Conservation (phyloP, 257 asterid genomes). For the Jacaranda copaia region DNA sequence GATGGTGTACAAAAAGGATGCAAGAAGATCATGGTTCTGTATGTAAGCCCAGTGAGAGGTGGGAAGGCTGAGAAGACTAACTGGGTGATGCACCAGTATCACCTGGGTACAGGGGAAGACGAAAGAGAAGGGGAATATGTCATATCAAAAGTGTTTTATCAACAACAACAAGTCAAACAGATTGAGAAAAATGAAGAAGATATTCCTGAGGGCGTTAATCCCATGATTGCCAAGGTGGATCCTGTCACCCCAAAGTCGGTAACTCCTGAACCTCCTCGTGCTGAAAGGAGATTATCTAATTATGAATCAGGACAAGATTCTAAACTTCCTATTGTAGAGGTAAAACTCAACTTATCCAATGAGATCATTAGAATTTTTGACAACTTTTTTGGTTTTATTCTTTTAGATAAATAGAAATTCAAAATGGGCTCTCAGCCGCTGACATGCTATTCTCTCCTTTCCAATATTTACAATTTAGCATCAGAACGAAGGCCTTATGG, state of each 20-base stretch:
- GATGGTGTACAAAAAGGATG: constrained; percentile 94
- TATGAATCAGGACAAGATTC: constrained; percentile 44
- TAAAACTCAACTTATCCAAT: constrained; percentile 12
- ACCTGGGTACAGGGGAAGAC: constrained; percentile 87
- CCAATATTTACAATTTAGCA: constrained; percentile 44
- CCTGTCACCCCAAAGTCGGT: constrained; percentile 83
- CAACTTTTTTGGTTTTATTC: no score
- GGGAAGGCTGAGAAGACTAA: constrained; percentile 92
- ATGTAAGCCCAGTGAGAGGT: constrained; percentile 70
- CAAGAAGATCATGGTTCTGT: constrained; percentile 95
- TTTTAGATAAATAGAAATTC: no score
- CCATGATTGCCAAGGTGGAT: constrained; percentile 56
- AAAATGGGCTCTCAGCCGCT: neutral
- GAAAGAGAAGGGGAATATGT: constrained; percentile 89
- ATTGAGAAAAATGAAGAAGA: constrained; percentile 64
- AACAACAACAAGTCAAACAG: constrained; percentile 75
- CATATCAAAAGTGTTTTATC: constrained; percentile 88
- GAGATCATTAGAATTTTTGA: neutral
- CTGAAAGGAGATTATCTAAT: constrained; percentile 49
- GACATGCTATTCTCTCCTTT: constrained; percentile 28
- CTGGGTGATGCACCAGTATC: constrained; percentile 99
- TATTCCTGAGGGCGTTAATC: constrained; percentile 44
- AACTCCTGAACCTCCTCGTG: constrained; percentile 74
- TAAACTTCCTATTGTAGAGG: constrained; percentile 41
- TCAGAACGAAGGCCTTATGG: constrained; percentile 41